Evolutionary conservation across 176 grass and related monocot species (phyloP).

Genomic region (Tillandsia leiboldiana): DNA sequence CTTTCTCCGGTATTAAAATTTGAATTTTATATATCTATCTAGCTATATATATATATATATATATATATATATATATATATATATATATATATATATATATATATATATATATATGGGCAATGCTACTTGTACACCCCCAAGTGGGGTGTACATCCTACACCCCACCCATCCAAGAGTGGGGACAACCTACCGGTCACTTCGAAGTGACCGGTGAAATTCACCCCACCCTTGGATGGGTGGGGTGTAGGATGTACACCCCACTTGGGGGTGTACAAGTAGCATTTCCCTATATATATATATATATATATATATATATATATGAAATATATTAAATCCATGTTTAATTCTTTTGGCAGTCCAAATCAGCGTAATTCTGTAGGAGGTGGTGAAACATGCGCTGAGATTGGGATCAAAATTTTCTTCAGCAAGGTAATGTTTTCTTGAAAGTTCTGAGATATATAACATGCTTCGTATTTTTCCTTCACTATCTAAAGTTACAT

Average conservation of each 20-base stretch:
- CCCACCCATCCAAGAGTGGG: no score
- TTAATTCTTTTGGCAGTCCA: conserved; percentile 47
- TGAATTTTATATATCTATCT: not conserved
- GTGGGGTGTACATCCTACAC: no score
- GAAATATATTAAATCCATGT: conserved; percentile 10
- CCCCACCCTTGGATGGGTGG: no score
- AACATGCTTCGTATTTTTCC: conserved; percentile 13
- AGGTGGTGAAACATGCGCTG: conserved; percentile 65
- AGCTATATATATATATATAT: not conserved
- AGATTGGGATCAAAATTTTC: conserved; percentile 64
- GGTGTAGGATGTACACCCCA: no score
- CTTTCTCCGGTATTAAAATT: conserved; percentile 16
- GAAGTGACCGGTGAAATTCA: no score
- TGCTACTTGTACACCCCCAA: no score
- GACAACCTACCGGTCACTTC: no score
- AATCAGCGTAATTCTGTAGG: conserved; percentile 44
- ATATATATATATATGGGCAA: no score
- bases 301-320: not conserved
- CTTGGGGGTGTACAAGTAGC: no score
- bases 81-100: not conserved
- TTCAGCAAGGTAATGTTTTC: conserved; percentile 53
- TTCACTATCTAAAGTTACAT: conserved; percentile 4
- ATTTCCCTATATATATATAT: not conserved
- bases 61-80: not conserved
- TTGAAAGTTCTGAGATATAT: conserved; percentile 3